Percentiles rank a stretch among this genome's conserved stretches.
These are phyloP conservation scores for Psilocybe subaeruginosa DNA, from an alignment of 768 basidiomycete species.

Conservation along the genomic window DNA sequence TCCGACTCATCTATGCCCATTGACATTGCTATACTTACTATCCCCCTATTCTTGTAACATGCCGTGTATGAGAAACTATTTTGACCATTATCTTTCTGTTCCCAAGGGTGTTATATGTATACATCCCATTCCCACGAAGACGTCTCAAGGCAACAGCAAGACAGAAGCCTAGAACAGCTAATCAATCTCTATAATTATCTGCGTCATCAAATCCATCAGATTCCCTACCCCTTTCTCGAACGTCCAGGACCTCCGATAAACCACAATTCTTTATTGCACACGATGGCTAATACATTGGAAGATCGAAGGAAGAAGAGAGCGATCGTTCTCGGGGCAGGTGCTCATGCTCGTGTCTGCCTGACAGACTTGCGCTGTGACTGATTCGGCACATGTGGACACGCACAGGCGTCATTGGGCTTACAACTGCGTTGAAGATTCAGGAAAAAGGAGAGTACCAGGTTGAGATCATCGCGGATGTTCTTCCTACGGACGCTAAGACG, in stretches of 20 bases:
- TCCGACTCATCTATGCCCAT: too few relatives aligned
- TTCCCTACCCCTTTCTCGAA: not conserved
- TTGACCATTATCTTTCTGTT: too few relatives aligned
- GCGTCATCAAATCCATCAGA: too few relatives aligned
- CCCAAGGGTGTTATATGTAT: too few relatives aligned
- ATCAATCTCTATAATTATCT: too few relatives aligned
- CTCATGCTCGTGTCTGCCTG: not conserved
- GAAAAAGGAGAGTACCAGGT: conserved; percentile 62
- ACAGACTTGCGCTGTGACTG: not conserved
- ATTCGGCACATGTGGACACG: not conserved
- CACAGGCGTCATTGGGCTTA: conserved; percentile 74
- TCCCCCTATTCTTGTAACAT: too few relatives aligned
- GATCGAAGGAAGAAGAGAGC: conserved; percentile 23
- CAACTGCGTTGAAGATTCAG: conserved; percentile 71
- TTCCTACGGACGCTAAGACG: conserved; percentile 70
- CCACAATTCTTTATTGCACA: not conserved
- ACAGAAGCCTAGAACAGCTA: too few relatives aligned
- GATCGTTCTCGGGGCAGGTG: conserved; percentile 41
- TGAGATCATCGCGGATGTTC: conserved; percentile 67
- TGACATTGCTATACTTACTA: too few relatives aligned
- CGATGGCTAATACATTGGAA: not conserved
- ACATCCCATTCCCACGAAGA: too few relatives aligned
- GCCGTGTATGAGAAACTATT: too few relatives aligned
- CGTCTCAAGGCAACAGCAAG: too few relatives aligned
- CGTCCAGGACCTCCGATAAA: not conserved